These are phyloP conservation scores for Fraxinus nigra DNA, from an alignment of 305 asterid genomes.

Conservation along the genomic window DNA sequence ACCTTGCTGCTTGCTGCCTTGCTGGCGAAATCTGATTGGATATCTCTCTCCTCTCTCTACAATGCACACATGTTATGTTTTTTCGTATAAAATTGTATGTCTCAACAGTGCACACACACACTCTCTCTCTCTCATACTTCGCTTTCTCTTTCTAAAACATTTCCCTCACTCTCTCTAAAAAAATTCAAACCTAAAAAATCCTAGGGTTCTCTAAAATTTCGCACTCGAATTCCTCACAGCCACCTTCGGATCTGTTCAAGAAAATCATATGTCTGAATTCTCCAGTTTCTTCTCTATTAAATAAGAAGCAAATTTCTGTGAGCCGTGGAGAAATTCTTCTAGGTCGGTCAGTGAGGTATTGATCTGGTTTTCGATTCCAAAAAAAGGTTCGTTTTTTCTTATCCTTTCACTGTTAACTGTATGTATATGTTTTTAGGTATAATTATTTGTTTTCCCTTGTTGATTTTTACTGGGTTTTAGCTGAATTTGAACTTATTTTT, in stretches of 20 bases:
- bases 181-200: background rate
- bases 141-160: background rate
- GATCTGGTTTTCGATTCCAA: background rate
- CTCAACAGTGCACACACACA: background rate
- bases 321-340: background rate
- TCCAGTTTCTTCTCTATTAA: background rate
- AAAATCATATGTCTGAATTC: background rate
- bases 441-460: background rate
- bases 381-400: background rate
- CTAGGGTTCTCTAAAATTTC: background rate
- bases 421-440: background rate
- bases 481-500: slow-evolving; percentile 6
- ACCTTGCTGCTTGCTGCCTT: background rate
- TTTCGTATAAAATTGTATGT: background rate
- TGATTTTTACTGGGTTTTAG: background rate
- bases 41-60: background rate
- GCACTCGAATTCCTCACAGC: background rate
- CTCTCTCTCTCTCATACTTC: background rate
- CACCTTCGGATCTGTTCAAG: background rate
- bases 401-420: background rate
- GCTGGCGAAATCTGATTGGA: background rate
- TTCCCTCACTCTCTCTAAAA: background rate
- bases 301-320: background rate
- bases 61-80: background rate
- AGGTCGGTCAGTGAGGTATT: background rate